These are phyloP conservation scores for Tylopilus balloui DNA, from an alignment of 768 basidiomycete genomes.

Conservation along the genomic window DNA sequence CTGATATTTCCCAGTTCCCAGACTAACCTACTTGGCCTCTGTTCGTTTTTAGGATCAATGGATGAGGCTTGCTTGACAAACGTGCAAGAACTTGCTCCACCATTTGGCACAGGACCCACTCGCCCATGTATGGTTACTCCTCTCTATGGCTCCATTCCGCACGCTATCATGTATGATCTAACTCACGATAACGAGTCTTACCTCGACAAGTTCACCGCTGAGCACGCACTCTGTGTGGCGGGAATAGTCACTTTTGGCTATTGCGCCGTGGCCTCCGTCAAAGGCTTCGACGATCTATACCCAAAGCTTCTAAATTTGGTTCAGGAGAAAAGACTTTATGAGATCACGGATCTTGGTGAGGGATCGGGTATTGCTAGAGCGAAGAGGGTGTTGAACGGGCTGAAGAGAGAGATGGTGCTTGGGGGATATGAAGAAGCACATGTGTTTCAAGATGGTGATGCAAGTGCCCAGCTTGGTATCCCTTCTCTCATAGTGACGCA, in stretches of 20 bases:
- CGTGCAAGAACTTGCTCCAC: constrained; percentile 71
- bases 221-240: constrained; percentile 92
- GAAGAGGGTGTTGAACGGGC: constrained; percentile 74
- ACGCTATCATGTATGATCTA: constrained; percentile 91
- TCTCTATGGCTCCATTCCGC: constrained; percentile 81
- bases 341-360: constrained; percentile 54
- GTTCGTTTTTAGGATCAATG: constrained; percentile 70
- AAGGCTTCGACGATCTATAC: constrained; percentile 96
- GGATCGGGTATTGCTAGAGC: constrained; percentile 53
- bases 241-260: constrained; percentile 89
- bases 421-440: constrained; percentile 86
- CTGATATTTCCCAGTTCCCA: background rate
- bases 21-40: background rate
- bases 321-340: constrained; percentile 75
- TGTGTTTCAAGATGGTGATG: constrained; percentile 95
- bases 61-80: constrained; percentile 80
- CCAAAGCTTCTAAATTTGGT: constrained; percentile 93
- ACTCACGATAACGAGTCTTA: constrained; percentile 98
- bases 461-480: constrained; percentile 37
- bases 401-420: constrained; percentile 92
- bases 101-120: constrained; percentile 76
- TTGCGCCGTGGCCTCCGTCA: constrained; percentile 87
- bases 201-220: constrained; percentile 83
- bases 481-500: background rate
- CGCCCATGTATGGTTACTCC: constrained; percentile 72